phyloP scores from a whole-genome alignment of 129 eudicot species.

The Calendula officinalis region DNA sequence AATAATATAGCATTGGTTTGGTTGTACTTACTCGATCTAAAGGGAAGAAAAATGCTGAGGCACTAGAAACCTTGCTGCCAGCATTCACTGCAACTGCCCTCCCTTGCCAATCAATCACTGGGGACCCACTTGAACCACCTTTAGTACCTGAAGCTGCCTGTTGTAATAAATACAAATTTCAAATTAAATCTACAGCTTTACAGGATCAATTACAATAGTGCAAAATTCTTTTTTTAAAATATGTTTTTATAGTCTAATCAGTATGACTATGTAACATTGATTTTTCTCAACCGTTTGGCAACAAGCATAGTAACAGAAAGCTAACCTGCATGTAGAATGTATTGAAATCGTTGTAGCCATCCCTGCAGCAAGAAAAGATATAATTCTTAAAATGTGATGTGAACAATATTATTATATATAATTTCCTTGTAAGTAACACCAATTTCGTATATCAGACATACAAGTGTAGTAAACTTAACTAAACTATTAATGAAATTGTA shows the following conservation, averaged over 20 bases:
- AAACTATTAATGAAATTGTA: neutral
- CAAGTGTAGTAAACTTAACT: neutral
- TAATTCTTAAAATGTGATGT: slow-evolving; percentile 13
- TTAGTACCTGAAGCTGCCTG: slow-evolving; percentile 99
- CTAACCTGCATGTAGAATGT: slow-evolving; percentile 98
- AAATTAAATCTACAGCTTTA: slow-evolving; percentile 2
- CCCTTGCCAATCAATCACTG: slow-evolving; percentile 96
- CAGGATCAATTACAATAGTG: neutral
- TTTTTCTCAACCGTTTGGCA: too few relatives aligned
- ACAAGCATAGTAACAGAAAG: neutral
- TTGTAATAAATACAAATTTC: neutral
- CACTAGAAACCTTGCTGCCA: slow-evolving; percentile 86
- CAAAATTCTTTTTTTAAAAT: neutral
- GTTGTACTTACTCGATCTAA: slow-evolving; percentile 67
- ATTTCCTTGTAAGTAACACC: slow-evolving; percentile 3
- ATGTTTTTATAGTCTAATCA: neutral
- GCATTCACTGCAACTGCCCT: slow-evolving; percentile 98
- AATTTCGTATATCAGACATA: neutral
- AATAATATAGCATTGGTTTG: neutral
- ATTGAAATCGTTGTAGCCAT: slow-evolving; percentile 98
- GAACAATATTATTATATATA: slow-evolving; percentile 3
- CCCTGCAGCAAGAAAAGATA: slow-evolving; percentile 55
- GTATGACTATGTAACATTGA: neutral
- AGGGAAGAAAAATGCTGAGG: slow-evolving; percentile 97
- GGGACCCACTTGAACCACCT: slow-evolving; percentile 99